These are phyloP conservation scores for Dendrobium catenatum DNA, from an alignment of 106 monocot species.

Conservation along the genomic window DNA sequence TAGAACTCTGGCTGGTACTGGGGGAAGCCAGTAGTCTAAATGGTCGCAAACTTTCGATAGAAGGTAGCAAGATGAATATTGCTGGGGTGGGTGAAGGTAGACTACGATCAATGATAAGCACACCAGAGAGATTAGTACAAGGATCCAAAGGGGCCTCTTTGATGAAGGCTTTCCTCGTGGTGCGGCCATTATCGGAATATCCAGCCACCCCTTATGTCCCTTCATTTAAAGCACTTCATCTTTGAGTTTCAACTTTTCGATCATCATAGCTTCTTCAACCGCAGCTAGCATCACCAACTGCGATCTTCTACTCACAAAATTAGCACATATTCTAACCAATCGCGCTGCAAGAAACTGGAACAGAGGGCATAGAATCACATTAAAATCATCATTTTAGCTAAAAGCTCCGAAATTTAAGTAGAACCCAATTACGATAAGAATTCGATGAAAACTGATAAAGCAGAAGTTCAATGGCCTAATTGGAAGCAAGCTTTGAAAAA, in stretches of 20 bases:
- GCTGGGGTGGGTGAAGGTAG: conserved; percentile 53
- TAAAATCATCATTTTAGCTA: not conserved
- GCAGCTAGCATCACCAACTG: not conserved
- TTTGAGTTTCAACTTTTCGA: not conserved
- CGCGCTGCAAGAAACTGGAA: not conserved
- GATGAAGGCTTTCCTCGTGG: conserved; percentile 42
- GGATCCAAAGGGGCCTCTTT: conserved; percentile 83
- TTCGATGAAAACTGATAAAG: not conserved
- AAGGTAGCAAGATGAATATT: conserved; percentile 53
- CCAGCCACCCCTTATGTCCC: conserved; percentile 11
- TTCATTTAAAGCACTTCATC: conserved; percentile 28
- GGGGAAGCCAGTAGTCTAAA: conserved; percentile 60
- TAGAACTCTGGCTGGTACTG: conserved; percentile 27
- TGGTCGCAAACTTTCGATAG: conserved; percentile 41
- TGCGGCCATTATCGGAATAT: conserved; percentile 24
- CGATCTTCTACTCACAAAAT: not conserved
- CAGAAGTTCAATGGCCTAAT: not conserved
- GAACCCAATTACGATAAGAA: not conserved
- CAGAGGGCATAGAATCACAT: not conserved
- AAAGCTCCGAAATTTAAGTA: not conserved
- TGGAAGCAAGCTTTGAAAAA: not conserved
- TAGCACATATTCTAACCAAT: not conserved
- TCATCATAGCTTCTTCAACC: not conserved
- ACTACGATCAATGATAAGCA: conserved; percentile 52
- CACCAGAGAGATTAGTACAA: conserved; percentile 50